Base-by-base conservation (phyloP, 331 rosid genomes). In the Stylosanthes scabra region DNA sequence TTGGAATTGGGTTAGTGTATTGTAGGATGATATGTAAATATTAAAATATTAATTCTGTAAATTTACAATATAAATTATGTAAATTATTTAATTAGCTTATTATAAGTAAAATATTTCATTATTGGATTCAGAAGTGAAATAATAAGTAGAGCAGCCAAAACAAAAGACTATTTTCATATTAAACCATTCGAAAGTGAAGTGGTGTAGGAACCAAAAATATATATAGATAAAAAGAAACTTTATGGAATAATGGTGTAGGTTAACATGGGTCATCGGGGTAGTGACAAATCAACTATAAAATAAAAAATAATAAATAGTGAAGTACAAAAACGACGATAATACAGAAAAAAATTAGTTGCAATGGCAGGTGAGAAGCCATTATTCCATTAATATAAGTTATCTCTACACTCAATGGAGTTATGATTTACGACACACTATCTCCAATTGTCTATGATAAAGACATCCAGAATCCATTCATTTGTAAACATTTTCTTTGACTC, bases 301-400 rank as follows among this genome's bases (percentile, higher is more conserved):
- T 9, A 41, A 41, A 41, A 76, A 68, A 47, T 9, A 41, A 41
- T 6, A 76, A 68, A 47, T 39, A 27, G n/a, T 7, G 52, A 25
- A 56, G 45, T 8, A 49, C 29, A 70, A 71, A 45, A 31, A 31
- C 37, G 37, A 20, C 27, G 8, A 8, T 29, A 63, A 45, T 6
- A 3, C 8, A 1, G 28, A 13, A 57, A 60, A 41, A 41, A 41
- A 41, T 7, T 12, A 11, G 52, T 66, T 74, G 74, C 58, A 49
- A 27, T 68, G 75, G 69, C 31, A 40, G 79, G 74, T 72, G 25
- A 60, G 56, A 76, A 29, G 74, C 16, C 67, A 58, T 44, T 57
- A 11, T 3, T 31, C 16, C 67, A 58, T 44, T 57, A 11, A 31
- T 31, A 31, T 31, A 31, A 27, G 41, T 28, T 58, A 75, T 66